Evolutionary conservation across 2,329 filamentous ascomycete species (phyloP), one percentile per base, ranked within the genome.

Genomic region (Paraconiothyrium sp.): DNA sequence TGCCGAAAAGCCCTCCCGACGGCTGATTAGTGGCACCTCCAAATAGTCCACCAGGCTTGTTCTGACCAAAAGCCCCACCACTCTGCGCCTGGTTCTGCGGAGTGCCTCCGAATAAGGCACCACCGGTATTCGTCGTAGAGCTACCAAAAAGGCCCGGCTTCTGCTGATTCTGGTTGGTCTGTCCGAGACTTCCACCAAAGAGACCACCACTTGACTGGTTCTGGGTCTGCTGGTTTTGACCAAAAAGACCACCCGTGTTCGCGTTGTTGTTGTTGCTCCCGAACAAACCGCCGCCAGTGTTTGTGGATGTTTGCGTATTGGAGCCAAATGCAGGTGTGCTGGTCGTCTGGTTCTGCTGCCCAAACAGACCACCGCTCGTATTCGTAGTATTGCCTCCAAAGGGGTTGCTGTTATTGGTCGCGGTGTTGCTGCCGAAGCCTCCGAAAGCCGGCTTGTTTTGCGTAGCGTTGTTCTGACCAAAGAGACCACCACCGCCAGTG

Each of bases 11-110:
- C 43, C 69, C 67, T 13, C 66, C 61, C n/a, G 62, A 55, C 8
- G 35, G 67, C 62, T 16, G 66, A 20, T 22, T 64, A 4, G 70
- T 62, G 51, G 74, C 71, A 56, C 72, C 79, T n/a, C 80, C 81
- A 55, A 83, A 83, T 13, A 83, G 74, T 49, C 78, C 73, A 35
- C 75, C 71, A 44, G 75, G 72, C 46, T 71, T 74, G 57, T 72
- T 68, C 48, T 69, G 70, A 14, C 84, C 83, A 64, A 89, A 88
- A 6, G 88, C 68, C 46, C 81, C 76, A 30, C 74, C 71, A 37
- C 30, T 22, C 49, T 63, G 59, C 34, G 47, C 30, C 49, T 47
- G 56, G 56, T 62, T 56, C 58, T 68, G 67, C 56, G 46, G 58
- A 22, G 30, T 4, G 20, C 64, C 60, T 27, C 77, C 77, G 37